Evolutionary conservation across 2,329 filamentous ascomycete genomes (phyloP).

Genomic region (Cryphonectria nitschkei): DNA sequence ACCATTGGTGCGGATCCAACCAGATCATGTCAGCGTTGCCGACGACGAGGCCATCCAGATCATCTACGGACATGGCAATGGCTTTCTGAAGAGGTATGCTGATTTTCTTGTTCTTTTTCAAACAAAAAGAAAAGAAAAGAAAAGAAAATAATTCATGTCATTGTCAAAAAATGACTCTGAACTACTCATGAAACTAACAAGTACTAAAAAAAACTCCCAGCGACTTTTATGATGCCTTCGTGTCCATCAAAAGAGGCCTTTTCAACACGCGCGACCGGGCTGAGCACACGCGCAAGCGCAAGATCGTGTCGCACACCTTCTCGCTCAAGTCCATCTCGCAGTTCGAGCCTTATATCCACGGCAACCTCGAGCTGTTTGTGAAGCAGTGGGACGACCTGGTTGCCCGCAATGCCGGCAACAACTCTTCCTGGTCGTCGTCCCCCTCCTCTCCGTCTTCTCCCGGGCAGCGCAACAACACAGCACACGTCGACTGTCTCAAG

Average conservation of each 20-base stretch:
- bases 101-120: no score
- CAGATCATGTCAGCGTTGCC: slow-evolving; percentile 80
- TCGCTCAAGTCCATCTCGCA: slow-evolving; percentile 78
- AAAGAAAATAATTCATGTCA: no score
- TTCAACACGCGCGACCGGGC: slow-evolving; percentile 86
- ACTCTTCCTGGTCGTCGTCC: no score
- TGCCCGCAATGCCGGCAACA: slow-evolving; percentile 44
- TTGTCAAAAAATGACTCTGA: slow-evolving; percentile 13
- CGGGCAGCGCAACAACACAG: slow-evolving; percentile 50
- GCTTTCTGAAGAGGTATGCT: slow-evolving; percentile 68
- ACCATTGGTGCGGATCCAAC: slow-evolving; percentile 80
- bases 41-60: slow-evolving; percentile 76
- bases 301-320: slow-evolving; percentile 87
- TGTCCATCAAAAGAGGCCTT: slow-evolving; percentile 80
- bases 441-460: slow-evolving; percentile 29
- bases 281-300: slow-evolving; percentile 87
- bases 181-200: background rate
- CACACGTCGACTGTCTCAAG: slow-evolving; percentile 71
- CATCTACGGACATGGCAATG: slow-evolving; percentile 81
- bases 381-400: slow-evolving; percentile 71
- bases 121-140: no score
- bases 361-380: slow-evolving; percentile 75
- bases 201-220: slow-evolving; percentile 43
- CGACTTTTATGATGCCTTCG: slow-evolving; percentile 90
- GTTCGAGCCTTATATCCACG: slow-evolving; percentile 87